Conservation (phyloP, 2,329 filamentous ascomycete species). For the Pyricularia grisea region DNA sequence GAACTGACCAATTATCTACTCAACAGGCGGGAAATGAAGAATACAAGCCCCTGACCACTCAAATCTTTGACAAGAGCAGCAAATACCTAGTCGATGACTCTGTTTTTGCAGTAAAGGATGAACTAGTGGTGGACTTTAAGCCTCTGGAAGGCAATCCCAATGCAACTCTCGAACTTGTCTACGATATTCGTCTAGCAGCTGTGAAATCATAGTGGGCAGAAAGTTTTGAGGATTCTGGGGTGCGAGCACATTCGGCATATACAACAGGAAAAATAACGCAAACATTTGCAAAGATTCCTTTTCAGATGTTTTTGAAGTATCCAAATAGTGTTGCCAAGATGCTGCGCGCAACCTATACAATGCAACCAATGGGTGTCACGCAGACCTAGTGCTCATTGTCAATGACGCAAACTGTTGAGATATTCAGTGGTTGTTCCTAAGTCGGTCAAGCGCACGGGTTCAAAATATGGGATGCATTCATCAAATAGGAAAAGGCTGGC, state of each 20-base stretch:
- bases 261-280: too few relatives aligned
- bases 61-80: constrained; percentile 55
- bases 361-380: too few relatives aligned
- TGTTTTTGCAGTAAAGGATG: constrained; percentile 31
- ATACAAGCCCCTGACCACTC: constrained; percentile 61
- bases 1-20: not conserved
- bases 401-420: too few relatives aligned
- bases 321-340: too few relatives aligned
- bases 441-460: not conserved
- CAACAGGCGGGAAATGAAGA: constrained; percentile 36
- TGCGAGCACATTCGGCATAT: too few relatives aligned
- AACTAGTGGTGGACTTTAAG: constrained; percentile 23
- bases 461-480: not conserved
- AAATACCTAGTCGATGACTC: constrained; percentile 42
- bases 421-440: not conserved
- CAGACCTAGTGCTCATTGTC: too few relatives aligned
- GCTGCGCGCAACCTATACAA: too few relatives aligned
- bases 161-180: constrained; percentile 20
- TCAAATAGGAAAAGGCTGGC: too few relatives aligned
- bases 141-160: constrained; percentile 16
- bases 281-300: too few relatives aligned
- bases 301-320: too few relatives aligned
- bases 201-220: not conserved
- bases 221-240: not conserved
- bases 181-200: constrained; percentile 15